Evolutionary conservation across 345 rosid species (phyloP).

Genomic region (Corchorus capsularis): DNA sequence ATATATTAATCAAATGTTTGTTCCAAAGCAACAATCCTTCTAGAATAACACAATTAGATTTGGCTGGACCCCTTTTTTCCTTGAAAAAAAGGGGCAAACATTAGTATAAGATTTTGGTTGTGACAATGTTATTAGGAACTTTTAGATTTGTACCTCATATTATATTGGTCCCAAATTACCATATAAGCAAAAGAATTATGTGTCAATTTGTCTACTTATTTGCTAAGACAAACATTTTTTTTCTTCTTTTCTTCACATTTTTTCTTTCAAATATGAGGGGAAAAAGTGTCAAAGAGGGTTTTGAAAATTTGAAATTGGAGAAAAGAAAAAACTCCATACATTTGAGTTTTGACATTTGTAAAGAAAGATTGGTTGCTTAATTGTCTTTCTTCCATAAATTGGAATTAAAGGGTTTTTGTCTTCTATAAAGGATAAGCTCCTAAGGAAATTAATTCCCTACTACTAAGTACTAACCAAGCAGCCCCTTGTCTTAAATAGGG

Average conservation of each 20-base stretch:
- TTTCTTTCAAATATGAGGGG: background rate
- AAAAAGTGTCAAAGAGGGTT: background rate
- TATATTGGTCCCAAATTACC: background rate
- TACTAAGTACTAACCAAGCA: background rate
- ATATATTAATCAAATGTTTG: background rate
- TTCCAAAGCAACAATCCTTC: background rate
- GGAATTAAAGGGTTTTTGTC: background rate
- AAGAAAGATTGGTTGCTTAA: slow-evolving; percentile 2
- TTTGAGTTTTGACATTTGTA: background rate
- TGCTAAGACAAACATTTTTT: background rate
- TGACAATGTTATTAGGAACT: background rate
- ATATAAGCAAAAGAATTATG: background rate
- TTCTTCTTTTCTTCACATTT: no score
- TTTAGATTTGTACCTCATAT: background rate
- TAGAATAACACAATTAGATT: background rate
- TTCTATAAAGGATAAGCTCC: background rate
- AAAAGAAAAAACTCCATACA: background rate
- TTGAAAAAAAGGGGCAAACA: background rate
- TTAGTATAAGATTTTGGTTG: background rate
- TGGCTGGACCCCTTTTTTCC: background rate
- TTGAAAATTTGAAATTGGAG: background rate
- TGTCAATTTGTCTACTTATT: background rate
- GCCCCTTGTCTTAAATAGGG: background rate
- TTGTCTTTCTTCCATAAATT: slow-evolving; percentile 5
- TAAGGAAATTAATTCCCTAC: background rate